Evolutionary conservation across 805 yeast species (phyloP).

Genomic region (Pichia heedii): DNA sequence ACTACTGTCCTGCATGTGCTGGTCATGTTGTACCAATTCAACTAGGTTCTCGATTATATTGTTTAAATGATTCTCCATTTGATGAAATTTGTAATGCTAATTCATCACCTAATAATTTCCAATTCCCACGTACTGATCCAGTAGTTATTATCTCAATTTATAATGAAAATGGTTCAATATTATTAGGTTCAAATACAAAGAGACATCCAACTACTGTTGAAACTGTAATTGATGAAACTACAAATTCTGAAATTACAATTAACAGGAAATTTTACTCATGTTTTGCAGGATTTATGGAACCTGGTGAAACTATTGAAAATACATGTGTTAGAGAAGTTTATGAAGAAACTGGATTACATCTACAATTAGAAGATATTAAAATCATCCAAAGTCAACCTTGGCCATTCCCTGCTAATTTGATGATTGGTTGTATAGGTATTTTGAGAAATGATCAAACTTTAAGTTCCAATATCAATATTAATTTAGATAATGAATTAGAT

Average conservation of each 20-base stretch:
- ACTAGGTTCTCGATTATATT: conserved; percentile 55
- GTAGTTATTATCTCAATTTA: conserved; percentile 77
- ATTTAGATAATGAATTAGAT: conserved; percentile 75
- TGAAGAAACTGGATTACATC: conserved; percentile 89
- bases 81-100: conserved; percentile 30
- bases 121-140: conserved; percentile 90
- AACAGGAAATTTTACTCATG: conserved; percentile 56
- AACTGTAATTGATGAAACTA: conserved; percentile 38
- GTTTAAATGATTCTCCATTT: conserved; percentile 31
- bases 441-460: conserved; percentile 63
- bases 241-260: conserved; percentile 33
- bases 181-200: conserved; percentile 63
- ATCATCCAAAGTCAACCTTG: conserved; percentile 83
- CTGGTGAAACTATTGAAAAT: conserved; percentile 83
- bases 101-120: conserved; percentile 49
- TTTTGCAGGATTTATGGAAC: conserved; percentile 94
- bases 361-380: conserved; percentile 38
- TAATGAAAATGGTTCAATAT: conserved; percentile 47
- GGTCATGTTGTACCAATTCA: conserved; percentile 48
- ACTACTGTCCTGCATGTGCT: conserved; percentile 87
- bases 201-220: conserved; percentile 32
- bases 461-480: conserved; percentile 51
- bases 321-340: conserved; percentile 85
- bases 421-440: conserved; percentile 84
- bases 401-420: conserved; percentile 92